Conservation (phyloP, 768 basidiomycete species). For the Boletus patriciae region DNA sequence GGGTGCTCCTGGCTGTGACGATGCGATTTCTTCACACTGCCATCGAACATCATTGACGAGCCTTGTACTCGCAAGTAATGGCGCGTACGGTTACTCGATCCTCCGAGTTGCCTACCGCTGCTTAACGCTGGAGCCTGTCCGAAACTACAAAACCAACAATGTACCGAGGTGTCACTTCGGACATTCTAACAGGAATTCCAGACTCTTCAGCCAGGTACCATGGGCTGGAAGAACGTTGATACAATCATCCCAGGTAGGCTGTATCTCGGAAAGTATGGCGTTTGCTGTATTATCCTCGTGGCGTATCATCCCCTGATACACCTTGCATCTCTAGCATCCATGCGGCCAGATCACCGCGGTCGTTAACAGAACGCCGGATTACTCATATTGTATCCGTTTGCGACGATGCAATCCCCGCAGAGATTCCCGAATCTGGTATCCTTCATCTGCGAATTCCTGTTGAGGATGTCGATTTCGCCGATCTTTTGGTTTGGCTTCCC, state of each 20-base stretch:
- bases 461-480: slow-evolving; percentile 68
- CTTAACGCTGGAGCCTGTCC: slow-evolving; percentile 18
- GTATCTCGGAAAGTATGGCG: slow-evolving; percentile 73
- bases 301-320: slow-evolving; percentile 47
- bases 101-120: slow-evolving; percentile 31
- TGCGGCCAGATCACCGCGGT: slow-evolving; percentile 69
- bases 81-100: slow-evolving; percentile 32
- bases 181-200: slow-evolving; percentile 32
- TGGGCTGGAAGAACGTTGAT: slow-evolving; percentile 66
- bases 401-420: slow-evolving; percentile 67
- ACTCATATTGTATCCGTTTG: slow-evolving; percentile 83
- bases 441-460: slow-evolving; percentile 69
- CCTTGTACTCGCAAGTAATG: slow-evolving; percentile 22
- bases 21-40: slow-evolving; percentile 34
- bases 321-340: slow-evolving; percentile 48
- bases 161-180: slow-evolving; percentile 16
- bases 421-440: slow-evolving; percentile 67
- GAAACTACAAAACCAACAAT: slow-evolving; percentile 38
- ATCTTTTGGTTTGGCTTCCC: slow-evolving; percentile 67
- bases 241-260: slow-evolving; percentile 62
- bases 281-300: slow-evolving; percentile 14
- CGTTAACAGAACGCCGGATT: slow-evolving; percentile 70
- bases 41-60: slow-evolving; percentile 22
- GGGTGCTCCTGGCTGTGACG: slow-evolving; percentile 34
- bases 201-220: slow-evolving; percentile 24